Base-by-base conservation (phyloP, 2,329 filamentous ascomycete species). In the Colletotrichum shisoi region DNA sequence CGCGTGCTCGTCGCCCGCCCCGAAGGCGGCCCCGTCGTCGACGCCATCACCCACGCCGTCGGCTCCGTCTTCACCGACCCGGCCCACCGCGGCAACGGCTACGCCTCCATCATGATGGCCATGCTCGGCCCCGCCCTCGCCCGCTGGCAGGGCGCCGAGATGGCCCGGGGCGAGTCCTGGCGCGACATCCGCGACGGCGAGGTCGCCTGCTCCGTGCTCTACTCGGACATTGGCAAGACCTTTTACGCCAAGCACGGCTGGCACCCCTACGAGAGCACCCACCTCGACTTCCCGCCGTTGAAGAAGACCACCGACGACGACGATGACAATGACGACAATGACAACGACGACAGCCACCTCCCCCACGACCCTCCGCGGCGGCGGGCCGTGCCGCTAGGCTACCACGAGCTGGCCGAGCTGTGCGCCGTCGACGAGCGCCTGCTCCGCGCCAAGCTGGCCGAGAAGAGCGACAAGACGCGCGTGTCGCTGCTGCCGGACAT, bases 221-320 rank as follows among this genome's bases (percentile, higher is more conserved):
- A 89, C 78, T 96, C 93, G 9, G 92, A 96, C 73, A 93, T 96
- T 70, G 92, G 94, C 21, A 91, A 92, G 81, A 80, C 81, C 45
- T 97, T 93, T 78, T 97, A 97, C 79, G 86, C 90, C 3, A 83
- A 82, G 39, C 83, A 87, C 70, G 93, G 93, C 52, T 97, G 94
- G 94, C 83, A 87, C 56, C 84, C 88, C 0, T 94, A 90, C 72
- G 82, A 85, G 21, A 94, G 91, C 66, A 82, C 85, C 1, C 93
- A 97, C 75, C 82, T 96, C 49, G 82, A 85, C 39, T 85, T 96
- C 63, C 79, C 81, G 13, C 81, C 85, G 1, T 71, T 74, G 13
- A 45, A 68, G 6, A 71, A 64, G 8, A 71, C 12, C 15, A 17
- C 2, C 21, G 21, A 17, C 6, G 3, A 17, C 12, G 13, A 9